phyloP scores from a whole-genome alignment of 2,329 filamentous ascomycete genomes.

The Nectriaceae sp. region DNA sequence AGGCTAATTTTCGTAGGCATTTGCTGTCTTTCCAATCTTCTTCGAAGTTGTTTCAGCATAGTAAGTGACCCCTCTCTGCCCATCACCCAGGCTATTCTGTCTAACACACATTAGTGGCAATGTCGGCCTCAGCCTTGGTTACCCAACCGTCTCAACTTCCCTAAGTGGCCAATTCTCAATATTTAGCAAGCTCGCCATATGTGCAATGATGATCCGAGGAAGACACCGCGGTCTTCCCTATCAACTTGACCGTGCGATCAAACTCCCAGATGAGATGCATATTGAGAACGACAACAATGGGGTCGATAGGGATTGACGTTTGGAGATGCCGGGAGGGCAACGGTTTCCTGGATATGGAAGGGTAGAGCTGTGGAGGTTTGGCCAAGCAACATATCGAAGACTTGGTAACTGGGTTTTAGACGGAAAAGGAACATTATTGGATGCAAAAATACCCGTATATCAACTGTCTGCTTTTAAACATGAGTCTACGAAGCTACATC shows the following conservation, averaged over 20 bases:
- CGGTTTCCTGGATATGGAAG: no score
- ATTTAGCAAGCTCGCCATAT: conserved; percentile 39
- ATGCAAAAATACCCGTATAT: no score
- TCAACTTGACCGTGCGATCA: conserved; percentile 36
- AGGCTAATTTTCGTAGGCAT: conserved; percentile 21
- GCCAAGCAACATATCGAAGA: no score
- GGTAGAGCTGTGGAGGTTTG: no score
- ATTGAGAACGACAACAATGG: conserved; percentile 12
- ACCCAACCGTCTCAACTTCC: conserved; percentile 31
- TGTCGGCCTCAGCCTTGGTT: conserved; percentile 38
- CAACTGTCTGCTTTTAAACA: no score
- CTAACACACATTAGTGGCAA: conserved; percentile 29
- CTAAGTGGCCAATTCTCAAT: conserved; percentile 33
- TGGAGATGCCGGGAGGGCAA: no score
- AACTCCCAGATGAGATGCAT: conserved; percentile 30
- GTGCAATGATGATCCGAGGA: conserved; percentile 40
- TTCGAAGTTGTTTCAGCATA: conserved; percentile 38
- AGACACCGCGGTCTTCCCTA: conserved; percentile 39
- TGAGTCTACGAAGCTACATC: no score
- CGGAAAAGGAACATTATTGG: no score
- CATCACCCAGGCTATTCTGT: conserved; percentile 7
- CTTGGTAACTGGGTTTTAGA: no score
- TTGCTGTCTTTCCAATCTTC: conserved; percentile 34
- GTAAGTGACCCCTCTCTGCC: conserved; percentile 19
- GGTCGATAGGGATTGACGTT: no score